Conservation (phyloP, 805 yeast genomes). For the Yamadazyma sp. region DNA sequence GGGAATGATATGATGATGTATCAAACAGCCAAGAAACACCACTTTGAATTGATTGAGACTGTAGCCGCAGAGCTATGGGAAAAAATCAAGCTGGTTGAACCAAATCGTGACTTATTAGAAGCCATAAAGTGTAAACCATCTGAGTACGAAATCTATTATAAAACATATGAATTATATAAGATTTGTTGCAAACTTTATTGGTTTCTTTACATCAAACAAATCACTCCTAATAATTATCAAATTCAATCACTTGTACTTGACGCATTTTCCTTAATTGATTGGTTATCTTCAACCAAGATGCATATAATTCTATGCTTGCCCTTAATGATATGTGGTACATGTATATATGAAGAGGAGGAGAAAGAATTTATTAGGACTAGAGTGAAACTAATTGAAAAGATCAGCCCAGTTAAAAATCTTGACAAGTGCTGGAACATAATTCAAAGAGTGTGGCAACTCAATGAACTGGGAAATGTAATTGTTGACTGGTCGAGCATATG, state of each 20-base stretch:
- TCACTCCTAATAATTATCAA: constrained; percentile 8
- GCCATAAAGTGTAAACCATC: too few relatives aligned
- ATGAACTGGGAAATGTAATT: constrained; percentile 16
- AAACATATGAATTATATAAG: constrained; percentile 7
- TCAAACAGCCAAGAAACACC: not conserved
- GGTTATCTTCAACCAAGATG: constrained; percentile 12
- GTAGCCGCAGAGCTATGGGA: not conserved
- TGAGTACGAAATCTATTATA: constrained; percentile 1
- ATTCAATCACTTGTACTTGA: constrained; percentile 8
- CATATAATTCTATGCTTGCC: constrained; percentile 20
- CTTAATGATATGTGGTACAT: constrained; percentile 25
- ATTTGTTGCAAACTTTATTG: constrained; percentile 7
- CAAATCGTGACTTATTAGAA: too few relatives aligned
- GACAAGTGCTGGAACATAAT: constrained; percentile 17
- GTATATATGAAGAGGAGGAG: constrained; percentile 22
- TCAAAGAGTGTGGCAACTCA: constrained; percentile 22
- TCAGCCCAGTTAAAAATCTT: constrained; percentile 22
- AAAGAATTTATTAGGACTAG: constrained; percentile 18
- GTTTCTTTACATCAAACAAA: constrained; percentile 7
- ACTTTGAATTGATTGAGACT: not conserved
- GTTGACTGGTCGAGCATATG: constrained; percentile 28
- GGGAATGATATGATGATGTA: not conserved
- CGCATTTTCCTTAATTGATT: constrained; percentile 8
- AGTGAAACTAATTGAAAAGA: constrained; percentile 14
- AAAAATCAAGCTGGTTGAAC: not conserved